A percentile compares a stretch with the other conserved stretches of the same genome.
Conservation (phyloP, 352 stramenopile species). For the Globisporangium viniferum region DNA sequence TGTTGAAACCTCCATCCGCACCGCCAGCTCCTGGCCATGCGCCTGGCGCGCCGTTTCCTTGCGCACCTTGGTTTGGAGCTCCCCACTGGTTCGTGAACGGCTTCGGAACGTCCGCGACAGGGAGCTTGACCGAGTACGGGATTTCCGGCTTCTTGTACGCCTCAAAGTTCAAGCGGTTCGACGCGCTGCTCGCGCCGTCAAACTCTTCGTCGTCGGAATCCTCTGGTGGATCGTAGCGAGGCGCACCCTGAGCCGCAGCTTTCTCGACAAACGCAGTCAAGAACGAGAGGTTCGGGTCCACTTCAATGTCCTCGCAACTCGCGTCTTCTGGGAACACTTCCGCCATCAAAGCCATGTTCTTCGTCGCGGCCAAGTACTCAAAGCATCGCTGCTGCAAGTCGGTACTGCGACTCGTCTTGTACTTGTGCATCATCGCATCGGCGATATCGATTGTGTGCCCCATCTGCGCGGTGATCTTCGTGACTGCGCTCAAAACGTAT, state of each 20-base stretch:
- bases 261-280: conserved; percentile 94
- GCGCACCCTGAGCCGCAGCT: conserved; percentile 89
- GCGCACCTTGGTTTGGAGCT: conserved; percentile 17
- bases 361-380: conserved; percentile 96
- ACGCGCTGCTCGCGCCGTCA: conserved; percentile 50
- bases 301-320: conserved; percentile 92
- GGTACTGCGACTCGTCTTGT: conserved; percentile 93
- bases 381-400: conserved; percentile 99
- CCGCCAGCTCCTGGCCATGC: conserved; percentile 32
- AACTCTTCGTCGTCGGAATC: conserved; percentile 96
- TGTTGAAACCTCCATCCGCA: conserved; percentile 40
- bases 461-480: conserved; percentile 98
- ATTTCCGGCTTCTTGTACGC: conserved; percentile 90
- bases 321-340: conserved; percentile 97
- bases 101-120: conserved; percentile 46
- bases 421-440: conserved; percentile 96
- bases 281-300: conserved; percentile 96
- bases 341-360: conserved; percentile 88
- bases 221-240: conserved; percentile 93
- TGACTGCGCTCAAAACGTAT: conserved; percentile 95
- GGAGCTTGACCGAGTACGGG: conserved; percentile 77
- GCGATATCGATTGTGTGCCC: conserved; percentile 86
- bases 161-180: conserved; percentile 83
- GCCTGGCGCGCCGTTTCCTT: conserved; percentile 19
- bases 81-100: conserved; percentile 69